Base-by-base conservation (phyloP, 805 yeast genomes). In the Blastobotrys robertii region DNA sequence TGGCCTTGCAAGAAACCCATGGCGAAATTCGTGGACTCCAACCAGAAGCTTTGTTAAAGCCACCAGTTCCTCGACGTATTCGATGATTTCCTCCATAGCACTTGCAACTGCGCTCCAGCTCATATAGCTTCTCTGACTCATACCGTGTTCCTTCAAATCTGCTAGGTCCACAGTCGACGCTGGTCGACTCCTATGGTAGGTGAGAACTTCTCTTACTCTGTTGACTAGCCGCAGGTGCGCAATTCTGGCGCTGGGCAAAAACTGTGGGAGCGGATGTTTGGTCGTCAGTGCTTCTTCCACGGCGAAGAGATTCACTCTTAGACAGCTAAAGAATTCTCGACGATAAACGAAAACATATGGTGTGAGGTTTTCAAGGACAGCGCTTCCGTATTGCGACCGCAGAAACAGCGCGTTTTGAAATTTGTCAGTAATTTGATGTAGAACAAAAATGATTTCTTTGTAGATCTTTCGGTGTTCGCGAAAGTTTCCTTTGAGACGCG, bases 21-120 rank as follows among this genome's bases (percentile, higher is more conserved):
- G 71, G 49, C 69, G 69, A 51, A 73, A 73, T 49, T 67, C 70
- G 44, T 68, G 64, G 8, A 68, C 71, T 19, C 78, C 78, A 22
- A 70, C 73, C 3, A 73, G 51, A 3, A 66, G 50, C 44, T 67
- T 69, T 0, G 69, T 60, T 28, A 73, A 45, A 38, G 61, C 65
- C 4, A 67, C 44, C 9, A 73, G 53, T 47, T 70, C 76, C 46
- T 73, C 77, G 22, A 69, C 60, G 48, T 70, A 72, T 38, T 67
- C 72, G 35, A 73, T 70, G 30, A 73, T 60, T 47, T 73, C 77
- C 46, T 70, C 75, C 2, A 68, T 53, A 0, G 75, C 74, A 2
- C 72, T 66, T 44, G 67, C 66, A 1, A 73, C 58, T 2, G 77
- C 77, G 50, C 70, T 72, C 78, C 78, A 73, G 43, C 71, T 63